Evolutionary conservation across 352 stramenopile genomes (phyloP).

Genomic region (Phytophthora agathidicida): DNA sequence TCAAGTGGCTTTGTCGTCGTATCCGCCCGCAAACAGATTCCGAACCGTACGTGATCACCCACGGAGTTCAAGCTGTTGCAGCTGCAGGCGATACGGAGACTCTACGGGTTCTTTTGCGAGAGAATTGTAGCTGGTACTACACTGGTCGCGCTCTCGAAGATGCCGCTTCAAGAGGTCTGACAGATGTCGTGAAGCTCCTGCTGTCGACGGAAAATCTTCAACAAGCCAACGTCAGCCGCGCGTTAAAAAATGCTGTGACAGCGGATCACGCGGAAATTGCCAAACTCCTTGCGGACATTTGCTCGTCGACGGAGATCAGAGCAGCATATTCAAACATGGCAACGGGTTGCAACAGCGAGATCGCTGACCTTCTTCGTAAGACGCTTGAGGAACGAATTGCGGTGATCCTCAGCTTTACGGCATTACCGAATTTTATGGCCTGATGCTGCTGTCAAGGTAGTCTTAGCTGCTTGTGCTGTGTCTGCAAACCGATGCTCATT

Average conservation of each 20-base stretch:
- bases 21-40: conserved; percentile 2
- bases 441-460: too few relatives aligned
- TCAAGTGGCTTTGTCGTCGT: conserved; percentile 24
- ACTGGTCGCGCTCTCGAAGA: conserved; percentile 21
- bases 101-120: conserved; percentile 14
- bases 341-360: neutral
- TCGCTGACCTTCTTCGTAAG: conserved; percentile 17
- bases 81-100: conserved; percentile 11
- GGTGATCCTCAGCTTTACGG: too few relatives aligned
- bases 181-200: conserved; percentile 19
- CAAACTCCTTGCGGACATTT: conserved; percentile 17
- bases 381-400: too few relatives aligned
- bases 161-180: conserved; percentile 11
- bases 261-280: conserved; percentile 10
- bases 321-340: conserved; percentile 2
- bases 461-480: too few relatives aligned
- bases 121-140: conserved; percentile 28
- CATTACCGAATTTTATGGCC: too few relatives aligned
- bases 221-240: conserved; percentile 24
- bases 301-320: conserved; percentile 15
- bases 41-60: conserved; percentile 16
- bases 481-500: too few relatives aligned
- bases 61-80: conserved; percentile 21
- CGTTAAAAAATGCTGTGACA: conserved; percentile 17
- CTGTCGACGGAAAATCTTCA: conserved; percentile 19